phyloP scores from a whole-genome alignment of 2,329 filamentous ascomycete species.

The Ophiosphaerella korrae region DNA sequence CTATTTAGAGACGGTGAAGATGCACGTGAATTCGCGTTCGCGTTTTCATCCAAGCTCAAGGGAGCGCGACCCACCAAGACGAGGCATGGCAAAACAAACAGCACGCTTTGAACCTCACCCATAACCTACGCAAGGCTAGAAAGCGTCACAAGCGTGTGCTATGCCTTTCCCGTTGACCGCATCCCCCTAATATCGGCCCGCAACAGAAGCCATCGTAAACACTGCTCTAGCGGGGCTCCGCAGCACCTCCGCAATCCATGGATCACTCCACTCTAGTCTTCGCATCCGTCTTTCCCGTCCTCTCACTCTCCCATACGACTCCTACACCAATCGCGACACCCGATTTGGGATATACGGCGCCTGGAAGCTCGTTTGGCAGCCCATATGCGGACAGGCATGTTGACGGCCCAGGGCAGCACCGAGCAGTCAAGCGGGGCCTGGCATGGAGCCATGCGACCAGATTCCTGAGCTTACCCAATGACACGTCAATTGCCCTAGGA shows the following conservation, averaged over 20 bases:
- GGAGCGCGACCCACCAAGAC: slow-evolving; percentile 11
- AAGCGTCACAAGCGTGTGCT: neutral
- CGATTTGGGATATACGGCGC: slow-evolving; percentile 48
- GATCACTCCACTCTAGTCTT: slow-evolving; percentile 47
- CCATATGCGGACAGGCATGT: slow-evolving; percentile 28
- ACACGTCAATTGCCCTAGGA: slow-evolving; percentile 24
- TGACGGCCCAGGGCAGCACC: slow-evolving; percentile 42
- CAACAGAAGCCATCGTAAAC: slow-evolving; percentile 7
- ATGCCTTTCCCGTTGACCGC: neutral
- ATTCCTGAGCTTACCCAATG: slow-evolving; percentile 45
- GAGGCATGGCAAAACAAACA: slow-evolving; percentile 1
- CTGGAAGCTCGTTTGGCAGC: slow-evolving; percentile 49
- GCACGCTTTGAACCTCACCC: neutral
- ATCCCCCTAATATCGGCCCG: neutral
- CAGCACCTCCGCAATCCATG: slow-evolving; percentile 30
- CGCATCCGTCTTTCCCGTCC: slow-evolving; percentile 53
- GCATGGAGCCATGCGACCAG: slow-evolving; percentile 56
- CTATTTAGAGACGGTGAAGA: neutral
- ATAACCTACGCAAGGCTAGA: neutral
- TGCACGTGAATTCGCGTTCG: slow-evolving; percentile 20
- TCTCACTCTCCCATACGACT: slow-evolving; percentile 48
- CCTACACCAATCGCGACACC: slow-evolving; percentile 53
- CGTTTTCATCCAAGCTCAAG: slow-evolving; percentile 12
- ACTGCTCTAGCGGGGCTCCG: slow-evolving; percentile 23
- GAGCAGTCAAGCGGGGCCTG: slow-evolving; percentile 42